Evolutionary conservation across 129 eudicot species (phyloP).

Genomic region (Saussurea involucrata): DNA sequence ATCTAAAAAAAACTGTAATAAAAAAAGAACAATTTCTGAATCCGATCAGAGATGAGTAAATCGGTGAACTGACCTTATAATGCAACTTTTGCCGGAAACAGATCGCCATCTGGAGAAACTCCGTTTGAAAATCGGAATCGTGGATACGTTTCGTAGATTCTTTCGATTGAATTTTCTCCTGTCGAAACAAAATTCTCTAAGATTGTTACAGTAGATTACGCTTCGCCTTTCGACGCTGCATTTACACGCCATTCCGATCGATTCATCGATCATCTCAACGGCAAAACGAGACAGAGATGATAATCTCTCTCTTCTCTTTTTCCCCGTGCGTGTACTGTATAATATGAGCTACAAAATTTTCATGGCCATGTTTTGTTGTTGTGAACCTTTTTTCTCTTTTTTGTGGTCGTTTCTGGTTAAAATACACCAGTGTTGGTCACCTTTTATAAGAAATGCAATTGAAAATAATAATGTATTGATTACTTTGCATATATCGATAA

Average conservation of each 20-base stretch:
- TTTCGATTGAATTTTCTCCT: constrained; percentile 17
- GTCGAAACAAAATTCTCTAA: constrained; percentile 29
- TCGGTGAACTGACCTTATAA: constrained; percentile 32
- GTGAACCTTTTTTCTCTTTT: constrained; percentile 1
- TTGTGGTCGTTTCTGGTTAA: not conserved
- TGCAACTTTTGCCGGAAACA: constrained; percentile 32
- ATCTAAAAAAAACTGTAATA: not conserved
- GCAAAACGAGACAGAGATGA: not conserved
- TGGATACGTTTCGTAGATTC: constrained; percentile 25
- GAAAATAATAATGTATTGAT: no score
- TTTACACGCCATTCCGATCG: constrained; percentile 48
- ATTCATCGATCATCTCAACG: constrained; percentile 33
- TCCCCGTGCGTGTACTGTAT: not conserved
- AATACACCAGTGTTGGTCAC: no score
- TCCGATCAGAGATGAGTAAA: not conserved
- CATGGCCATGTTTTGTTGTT: constrained; percentile 21
- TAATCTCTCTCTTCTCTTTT: not conserved
- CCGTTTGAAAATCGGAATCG: constrained; percentile 25
- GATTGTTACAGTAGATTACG: constrained; percentile 16
- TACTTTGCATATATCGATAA: no score
- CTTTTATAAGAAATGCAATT: no score
- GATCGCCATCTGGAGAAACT: constrained; percentile 32
- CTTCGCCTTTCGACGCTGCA: constrained; percentile 33
- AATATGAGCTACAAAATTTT: constrained; percentile 11
- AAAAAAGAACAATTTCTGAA: not conserved